Conservation (phyloP, 768 basidiomycete genomes). For the Lanmaoa rubissima region DNA sequence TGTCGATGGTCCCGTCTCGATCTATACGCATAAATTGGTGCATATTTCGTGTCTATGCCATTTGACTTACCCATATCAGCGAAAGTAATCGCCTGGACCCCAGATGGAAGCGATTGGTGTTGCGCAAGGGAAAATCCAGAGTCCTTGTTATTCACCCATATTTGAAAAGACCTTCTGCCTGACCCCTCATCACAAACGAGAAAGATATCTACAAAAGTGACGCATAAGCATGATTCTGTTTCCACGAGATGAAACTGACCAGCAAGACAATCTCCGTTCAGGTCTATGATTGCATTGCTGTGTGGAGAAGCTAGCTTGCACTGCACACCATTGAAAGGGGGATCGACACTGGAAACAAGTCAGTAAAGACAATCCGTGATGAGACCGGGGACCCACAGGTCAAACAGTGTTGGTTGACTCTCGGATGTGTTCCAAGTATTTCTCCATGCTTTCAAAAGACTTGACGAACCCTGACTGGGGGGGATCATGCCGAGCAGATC, state of each 20-base stretch:
- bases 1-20: slow-evolving; percentile 94
- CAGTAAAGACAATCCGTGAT: neutral
- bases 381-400: slow-evolving; percentile 48
- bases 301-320: slow-evolving; percentile 88
- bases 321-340: slow-evolving; percentile 58
- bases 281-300: slow-evolving; percentile 90
- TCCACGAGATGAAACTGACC: slow-evolving; percentile 40
- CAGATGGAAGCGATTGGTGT: slow-evolving; percentile 67
- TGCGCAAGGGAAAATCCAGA: slow-evolving; percentile 70
- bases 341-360: slow-evolving; percentile 44
- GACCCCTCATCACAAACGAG: slow-evolving; percentile 74
- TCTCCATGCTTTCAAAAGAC: slow-evolving; percentile 67
- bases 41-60: neutral
- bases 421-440: slow-evolving; percentile 73
- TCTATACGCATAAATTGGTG: slow-evolving; percentile 44
- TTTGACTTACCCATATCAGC: slow-evolving; percentile 75
- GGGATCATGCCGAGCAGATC: slow-evolving; percentile 76
- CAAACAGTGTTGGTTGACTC: slow-evolving; percentile 53
- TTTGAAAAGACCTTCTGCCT: slow-evolving; percentile 70
- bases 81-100: slow-evolving; percentile 78
- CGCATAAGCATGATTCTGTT: neutral
- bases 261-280: slow-evolving; percentile 94
- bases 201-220: slow-evolving; percentile 66
- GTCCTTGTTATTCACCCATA: slow-evolving; percentile 88
- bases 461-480: slow-evolving; percentile 33